Evolutionary conservation across 1,284 basidiomycete genomes (phyloP), one percentile per base, ranked within the genome.

Genomic region (Fomitiporia mediterranea): DNA sequence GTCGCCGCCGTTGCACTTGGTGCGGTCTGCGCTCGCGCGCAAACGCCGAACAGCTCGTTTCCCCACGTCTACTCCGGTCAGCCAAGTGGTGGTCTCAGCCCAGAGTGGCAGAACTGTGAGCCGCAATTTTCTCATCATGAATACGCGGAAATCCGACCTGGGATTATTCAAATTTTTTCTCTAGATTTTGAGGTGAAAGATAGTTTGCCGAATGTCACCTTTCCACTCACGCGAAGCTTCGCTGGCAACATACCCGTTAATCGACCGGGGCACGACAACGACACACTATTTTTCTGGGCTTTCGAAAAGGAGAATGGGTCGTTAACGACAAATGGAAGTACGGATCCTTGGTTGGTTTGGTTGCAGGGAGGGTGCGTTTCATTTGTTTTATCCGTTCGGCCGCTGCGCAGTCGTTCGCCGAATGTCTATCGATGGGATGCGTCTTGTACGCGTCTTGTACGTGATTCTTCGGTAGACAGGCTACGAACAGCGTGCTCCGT

Each of bases 271-370:
- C 84, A 86, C 65, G 82, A 82, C 0, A 86, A 89, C 57, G 71
- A 88, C 58, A 86, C 86, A 0, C 71, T 89, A 2, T 89, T 87
- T 70, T 89, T 89, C 68, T 80, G 81, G 75, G 86, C 74, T 1
- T 80, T 83, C 59, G 86, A 89, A 66, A 80, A 80, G 39, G 70
- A 71, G 4, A 66, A 73, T 17, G 84, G 83, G 2, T 86, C 85
- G 1, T 69, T 89, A 50, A 84, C 83, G 2, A 61, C 67, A 61
- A 59, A 28, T 59, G 60, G 32, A 62, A 65, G 34, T 66, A 69
- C 54, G 66, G 71, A 79, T 38, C 86, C 86, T 1, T 89, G 86
- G 86, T 77, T 78, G 8, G 84, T 89, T 47, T 89, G 85, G 84
- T 66, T 89, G 25, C 86, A 88, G 61, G 85, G 86, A 67, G 85